phyloP scores from a whole-genome alignment of 768 basidiomycete genomes.

The Xerocomellus dryophilus region DNA sequence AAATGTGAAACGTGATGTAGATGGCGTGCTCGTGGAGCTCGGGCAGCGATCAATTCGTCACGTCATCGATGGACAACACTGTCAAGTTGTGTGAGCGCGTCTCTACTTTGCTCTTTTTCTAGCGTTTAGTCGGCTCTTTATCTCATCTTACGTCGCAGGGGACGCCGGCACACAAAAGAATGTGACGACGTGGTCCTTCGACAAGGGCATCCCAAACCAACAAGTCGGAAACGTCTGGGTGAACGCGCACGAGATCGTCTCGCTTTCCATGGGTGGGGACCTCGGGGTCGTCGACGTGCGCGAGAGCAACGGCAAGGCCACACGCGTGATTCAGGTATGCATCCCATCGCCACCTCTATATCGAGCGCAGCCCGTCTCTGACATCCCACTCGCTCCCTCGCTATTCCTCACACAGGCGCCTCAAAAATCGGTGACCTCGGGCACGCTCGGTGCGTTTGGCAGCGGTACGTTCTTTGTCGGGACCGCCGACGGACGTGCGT shows the following conservation, averaged over 20 bases:
- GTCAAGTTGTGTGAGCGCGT: conserved; percentile 71
- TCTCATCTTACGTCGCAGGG: conserved; percentile 47
- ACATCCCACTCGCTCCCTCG: neutral
- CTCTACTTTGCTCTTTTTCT: neutral
- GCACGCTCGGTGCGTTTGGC: conserved; percentile 37
- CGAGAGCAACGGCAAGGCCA: conserved; percentile 50
- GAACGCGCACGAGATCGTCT: conserved; percentile 66
- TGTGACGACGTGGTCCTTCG: conserved; percentile 66
- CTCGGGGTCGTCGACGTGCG: conserved; percentile 82
- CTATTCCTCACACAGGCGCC: conserved; percentile 51
- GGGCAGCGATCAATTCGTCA: conserved; percentile 69
- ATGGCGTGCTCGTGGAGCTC: conserved; percentile 79
- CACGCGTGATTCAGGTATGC: conserved; percentile 59
- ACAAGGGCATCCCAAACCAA: conserved; percentile 71
- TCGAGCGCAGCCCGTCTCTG: neutral
- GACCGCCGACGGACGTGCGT: conserved; percentile 72
- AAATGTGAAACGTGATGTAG: conserved; percentile 32
- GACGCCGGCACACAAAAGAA: conserved; percentile 73
- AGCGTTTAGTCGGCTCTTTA: neutral
- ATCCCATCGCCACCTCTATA: neutral
- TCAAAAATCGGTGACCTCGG: conserved; percentile 75
- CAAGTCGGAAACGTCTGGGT: conserved; percentile 91
- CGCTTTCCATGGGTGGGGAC: conserved; percentile 78
- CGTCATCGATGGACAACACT: conserved; percentile 82
- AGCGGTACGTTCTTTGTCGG: conserved; percentile 73